phyloP scores from a whole-genome alignment of 805 yeast genomes.

The Saccharomycopsis sp. region DNA sequence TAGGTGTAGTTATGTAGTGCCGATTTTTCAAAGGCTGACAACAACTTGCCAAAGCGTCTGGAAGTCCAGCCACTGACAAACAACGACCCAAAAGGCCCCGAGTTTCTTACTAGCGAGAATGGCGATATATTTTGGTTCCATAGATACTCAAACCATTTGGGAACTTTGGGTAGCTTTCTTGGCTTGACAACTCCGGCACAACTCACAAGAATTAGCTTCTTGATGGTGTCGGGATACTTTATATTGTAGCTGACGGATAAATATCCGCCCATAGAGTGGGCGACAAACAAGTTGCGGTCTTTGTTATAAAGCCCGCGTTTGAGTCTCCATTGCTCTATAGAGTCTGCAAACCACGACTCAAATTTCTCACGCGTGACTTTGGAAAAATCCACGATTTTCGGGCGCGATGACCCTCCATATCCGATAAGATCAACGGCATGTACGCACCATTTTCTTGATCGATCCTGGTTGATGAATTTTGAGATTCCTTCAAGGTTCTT shows the following conservation, averaged over 20 bases:
- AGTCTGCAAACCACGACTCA: slow-evolving; percentile 39
- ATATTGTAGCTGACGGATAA: slow-evolving; percentile 62
- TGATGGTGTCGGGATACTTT: slow-evolving; percentile 52
- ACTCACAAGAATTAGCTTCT: slow-evolving; percentile 68
- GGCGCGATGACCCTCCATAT: slow-evolving; percentile 84
- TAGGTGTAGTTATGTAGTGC: slow-evolving; percentile 75
- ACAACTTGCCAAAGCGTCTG: slow-evolving; percentile 64
- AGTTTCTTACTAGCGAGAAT: slow-evolving; percentile 64
- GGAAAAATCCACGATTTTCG: slow-evolving; percentile 38
- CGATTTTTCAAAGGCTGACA: slow-evolving; percentile 35
- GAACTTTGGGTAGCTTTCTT: slow-evolving; percentile 40
- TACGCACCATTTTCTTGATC: slow-evolving; percentile 47
- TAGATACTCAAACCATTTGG: slow-evolving; percentile 67
- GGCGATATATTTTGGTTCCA: slow-evolving; percentile 92
- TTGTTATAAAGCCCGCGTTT: slow-evolving; percentile 36
- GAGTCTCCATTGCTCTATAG: slow-evolving; percentile 57
- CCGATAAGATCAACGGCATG: slow-evolving; percentile 89
- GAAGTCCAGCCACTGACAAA: slow-evolving; percentile 86
- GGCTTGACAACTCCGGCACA: slow-evolving; percentile 80
- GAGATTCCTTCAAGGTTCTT: slow-evolving; percentile 60
- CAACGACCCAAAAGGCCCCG: slow-evolving; percentile 80
- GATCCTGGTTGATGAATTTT: slow-evolving; percentile 14
- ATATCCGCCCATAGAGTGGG: slow-evolving; percentile 94
- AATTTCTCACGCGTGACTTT: slow-evolving; percentile 22
- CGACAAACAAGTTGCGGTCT: slow-evolving; percentile 51